A percentile compares a stretch with the other conserved stretches of the same genome.
Evolutionary conservation across 345 rosid genomes (phyloP).

Genomic region (Hibiscus tridactylites): DNA sequence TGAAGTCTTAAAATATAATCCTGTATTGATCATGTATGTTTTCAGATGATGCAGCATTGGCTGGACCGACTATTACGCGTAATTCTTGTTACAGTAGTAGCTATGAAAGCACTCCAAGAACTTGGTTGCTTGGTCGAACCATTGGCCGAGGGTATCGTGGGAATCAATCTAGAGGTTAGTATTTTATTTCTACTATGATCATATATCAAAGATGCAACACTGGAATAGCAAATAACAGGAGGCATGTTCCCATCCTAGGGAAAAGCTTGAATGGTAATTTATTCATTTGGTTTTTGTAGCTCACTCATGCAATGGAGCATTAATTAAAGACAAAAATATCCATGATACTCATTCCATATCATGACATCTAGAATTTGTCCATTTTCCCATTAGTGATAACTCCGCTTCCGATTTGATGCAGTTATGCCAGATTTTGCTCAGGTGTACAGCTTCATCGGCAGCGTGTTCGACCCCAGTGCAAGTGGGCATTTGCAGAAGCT

Average conservation of each 20-base stretch:
- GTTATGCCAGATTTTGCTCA: slow-evolving; percentile 83
- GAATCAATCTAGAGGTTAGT: slow-evolving; percentile 36
- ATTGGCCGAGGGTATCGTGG: slow-evolving; percentile 22
- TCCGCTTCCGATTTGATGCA: slow-evolving; percentile 25
- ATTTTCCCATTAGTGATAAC: background rate
- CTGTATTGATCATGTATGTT: background rate
- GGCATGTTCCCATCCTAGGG: background rate
- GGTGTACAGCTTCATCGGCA: slow-evolving; percentile 88
- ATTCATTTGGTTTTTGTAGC: no score
- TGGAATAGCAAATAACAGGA: background rate
- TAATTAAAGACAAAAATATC: background rate
- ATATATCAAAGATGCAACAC: background rate
- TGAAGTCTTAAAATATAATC: background rate
- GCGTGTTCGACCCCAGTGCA: slow-evolving; percentile 66
- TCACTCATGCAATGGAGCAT: background rate
- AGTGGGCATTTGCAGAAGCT: slow-evolving; percentile 60
- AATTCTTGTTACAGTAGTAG: slow-evolving; percentile 39
- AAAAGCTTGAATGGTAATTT: background rate
- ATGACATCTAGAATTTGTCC: background rate
- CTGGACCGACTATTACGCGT: slow-evolving; percentile 15
- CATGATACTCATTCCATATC: background rate
- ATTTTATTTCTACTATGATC: background rate
- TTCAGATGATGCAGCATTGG: slow-evolving; percentile 28
- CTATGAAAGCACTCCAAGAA: slow-evolving; percentile 33
- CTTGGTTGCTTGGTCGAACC: slow-evolving; percentile 22